Evolutionary conservation across 768 basidiomycete genomes (phyloP).

Genomic region (Rhizopogon sp.): DNA sequence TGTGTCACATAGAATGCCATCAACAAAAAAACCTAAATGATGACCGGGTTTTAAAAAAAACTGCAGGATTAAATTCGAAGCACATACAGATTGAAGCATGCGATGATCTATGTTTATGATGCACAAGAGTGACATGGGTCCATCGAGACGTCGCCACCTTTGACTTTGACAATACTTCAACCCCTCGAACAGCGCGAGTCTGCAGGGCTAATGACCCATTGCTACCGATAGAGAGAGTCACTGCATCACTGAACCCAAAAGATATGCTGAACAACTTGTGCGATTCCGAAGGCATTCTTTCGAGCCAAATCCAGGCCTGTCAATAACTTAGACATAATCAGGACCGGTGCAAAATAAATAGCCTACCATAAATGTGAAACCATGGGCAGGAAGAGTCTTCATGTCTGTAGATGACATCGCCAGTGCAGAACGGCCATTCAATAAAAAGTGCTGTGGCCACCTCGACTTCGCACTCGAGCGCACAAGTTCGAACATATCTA

Average conservation of each 20-base stretch:
- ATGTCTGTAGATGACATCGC: slow-evolving; percentile 41
- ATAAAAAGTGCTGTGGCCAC: slow-evolving; percentile 76
- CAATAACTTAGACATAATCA: not conserved
- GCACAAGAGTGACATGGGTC: slow-evolving; percentile 67
- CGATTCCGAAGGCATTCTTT: slow-evolving; percentile 31
- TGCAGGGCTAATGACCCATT: slow-evolving; percentile 55
- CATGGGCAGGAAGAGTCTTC: slow-evolving; percentile 51
- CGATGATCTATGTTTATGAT: slow-evolving; percentile 52
- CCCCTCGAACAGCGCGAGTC: slow-evolving; percentile 33
- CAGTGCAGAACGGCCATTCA: slow-evolving; percentile 53
- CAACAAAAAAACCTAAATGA: slow-evolving; percentile 61
- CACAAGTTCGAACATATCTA: slow-evolving; percentile 65
- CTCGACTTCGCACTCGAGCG: slow-evolving; percentile 66
- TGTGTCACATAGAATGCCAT: slow-evolving; percentile 63
- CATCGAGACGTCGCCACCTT: slow-evolving; percentile 54
- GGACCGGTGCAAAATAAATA: not conserved
- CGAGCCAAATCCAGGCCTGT: slow-evolving; percentile 48
- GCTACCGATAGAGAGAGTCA: slow-evolving; percentile 44
- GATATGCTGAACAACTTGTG: slow-evolving; percentile 34
- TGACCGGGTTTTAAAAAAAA: slow-evolving; percentile 2
- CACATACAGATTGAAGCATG: slow-evolving; percentile 58
- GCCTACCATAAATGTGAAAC: slow-evolving; percentile 70
- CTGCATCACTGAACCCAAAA: slow-evolving; percentile 23
- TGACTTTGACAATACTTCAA: slow-evolving; percentile 40
- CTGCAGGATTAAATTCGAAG: not conserved